These are phyloP conservation scores for Protostelium mycophagum DNA, from an alignment of 78 protist species.

Conservation along the genomic window DNA sequence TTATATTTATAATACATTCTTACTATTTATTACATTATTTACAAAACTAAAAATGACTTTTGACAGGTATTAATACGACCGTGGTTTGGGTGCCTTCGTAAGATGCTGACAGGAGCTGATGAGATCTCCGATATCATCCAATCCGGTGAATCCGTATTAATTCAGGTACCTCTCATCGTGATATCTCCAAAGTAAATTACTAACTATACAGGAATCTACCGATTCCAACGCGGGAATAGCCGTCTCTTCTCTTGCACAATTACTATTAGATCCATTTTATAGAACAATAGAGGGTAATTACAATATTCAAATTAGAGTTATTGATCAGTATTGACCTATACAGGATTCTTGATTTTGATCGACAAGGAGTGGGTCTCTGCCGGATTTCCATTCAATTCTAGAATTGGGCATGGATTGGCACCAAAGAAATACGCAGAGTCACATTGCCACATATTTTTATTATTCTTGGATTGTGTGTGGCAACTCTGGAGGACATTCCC, in stretches of 20 bases:
- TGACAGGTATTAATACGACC: neutral
- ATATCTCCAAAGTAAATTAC: no score
- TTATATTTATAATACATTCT: no score
- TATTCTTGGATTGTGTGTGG: slow-evolving; percentile 78
- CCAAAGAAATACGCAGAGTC: slow-evolving; percentile 8
- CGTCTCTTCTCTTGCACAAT: slow-evolving; percentile 13
- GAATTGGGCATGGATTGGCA: slow-evolving; percentile 18
- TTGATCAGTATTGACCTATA: neutral
- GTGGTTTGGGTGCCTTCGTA: neutral
- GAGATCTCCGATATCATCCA: neutral
- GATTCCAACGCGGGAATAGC: neutral
- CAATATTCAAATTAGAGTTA: neutral
- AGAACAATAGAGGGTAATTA: neutral
- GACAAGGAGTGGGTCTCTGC: slow-evolving; percentile 90
- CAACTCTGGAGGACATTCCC: slow-evolving; percentile 13
- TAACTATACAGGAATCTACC: no score
- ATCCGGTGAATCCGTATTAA: neutral
- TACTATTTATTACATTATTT: no score
- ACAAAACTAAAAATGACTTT: neutral
- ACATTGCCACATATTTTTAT: slow-evolving; percentile 54
- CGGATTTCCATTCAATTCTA: slow-evolving; percentile 62
- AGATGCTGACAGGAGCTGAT: neutral
- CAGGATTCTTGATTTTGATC: slow-evolving; percentile 79
- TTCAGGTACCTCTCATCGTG: no score
- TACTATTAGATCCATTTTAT: neutral